Evolutionary conservation across 2,329 filamentous ascomycete species (phyloP), one percentile per base, ranked within the genome.

Genomic region (Thermoascus crustaceus): DNA sequence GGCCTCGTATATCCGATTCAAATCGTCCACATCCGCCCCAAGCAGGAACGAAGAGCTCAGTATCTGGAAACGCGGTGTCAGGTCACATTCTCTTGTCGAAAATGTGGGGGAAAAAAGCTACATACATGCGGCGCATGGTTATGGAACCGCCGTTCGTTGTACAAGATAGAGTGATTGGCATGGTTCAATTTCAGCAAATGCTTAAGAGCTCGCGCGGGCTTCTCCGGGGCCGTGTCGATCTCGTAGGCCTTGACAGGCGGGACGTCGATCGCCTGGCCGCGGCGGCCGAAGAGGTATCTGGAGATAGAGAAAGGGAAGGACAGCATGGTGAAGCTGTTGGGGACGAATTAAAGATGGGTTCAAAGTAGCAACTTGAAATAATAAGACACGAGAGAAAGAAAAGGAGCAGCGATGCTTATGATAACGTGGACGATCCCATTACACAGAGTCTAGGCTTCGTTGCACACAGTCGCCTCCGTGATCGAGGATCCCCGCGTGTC

Each of bases 181-280:
- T 98, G 91, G 58, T 96, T 96, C 34, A 88, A 81, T 60, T 84
- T 85, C 41, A 98, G 61, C 9, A 98, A 69, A 62, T 96, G 87
- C 66, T 94, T 95, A 42, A 98, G 71, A 13, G 85, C 85, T 42
- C 89, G 73, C 11, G 82, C 78, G 38, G 83, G 72, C 58, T 85
- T 89, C 54, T 93, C 86, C 6, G 79, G 73, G 31, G 78, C 72
- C 4, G 80, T 82, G 64, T 96, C 89, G 49, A 94, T 74, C 57
- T 83, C 76, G 61, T 93, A 78, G 38, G 85, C 71, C 44, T 83
- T 69, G 37, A 89, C 80, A 0, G 82, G 68, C 6, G 82, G 71
- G 5, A 95, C 47, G 30, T 69, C 55, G 42, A 69, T 55, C 3
- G 47, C 35, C 4, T 38, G 41, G 6, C 18, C 29, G 29, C 32